Percentiles rank a stretch among this genome's conserved stretches.
These are phyloP conservation scores for Termitomyces sp. DNA, from an alignment of 768 basidiomycete species.

Conservation along the genomic window DNA sequence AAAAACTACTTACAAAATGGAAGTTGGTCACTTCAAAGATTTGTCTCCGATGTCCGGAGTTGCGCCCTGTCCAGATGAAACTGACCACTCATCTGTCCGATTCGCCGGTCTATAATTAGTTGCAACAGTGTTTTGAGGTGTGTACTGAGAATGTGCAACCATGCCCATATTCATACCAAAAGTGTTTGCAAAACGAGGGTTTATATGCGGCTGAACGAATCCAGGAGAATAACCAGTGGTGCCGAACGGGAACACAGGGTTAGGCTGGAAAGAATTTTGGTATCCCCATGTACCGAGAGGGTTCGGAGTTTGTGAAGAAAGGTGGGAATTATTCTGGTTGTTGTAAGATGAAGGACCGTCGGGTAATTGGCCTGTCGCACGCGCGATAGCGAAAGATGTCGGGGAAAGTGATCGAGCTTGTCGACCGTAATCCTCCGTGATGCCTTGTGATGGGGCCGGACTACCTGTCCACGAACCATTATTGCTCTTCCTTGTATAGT, in stretches of 20 bases:
- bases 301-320: background rate
- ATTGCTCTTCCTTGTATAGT: conserved; percentile 8
- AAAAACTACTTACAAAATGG: background rate
- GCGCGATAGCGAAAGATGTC: conserved; percentile 42
- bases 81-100: conserved; percentile 36
- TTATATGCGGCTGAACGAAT: conserved; percentile 76
- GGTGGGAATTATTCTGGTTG: conserved; percentile 1
- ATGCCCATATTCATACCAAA: conserved; percentile 47
- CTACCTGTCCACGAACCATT: conserved; percentile 12
- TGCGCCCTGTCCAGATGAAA: conserved; percentile 15
- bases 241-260: conserved; percentile 15
- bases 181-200: conserved; percentile 68
- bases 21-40: conserved; percentile 4
- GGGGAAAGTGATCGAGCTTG: conserved; percentile 30
- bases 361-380: conserved; percentile 36
- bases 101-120: conserved; percentile 4
- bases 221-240: conserved; percentile 13
- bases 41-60: conserved; percentile 15
- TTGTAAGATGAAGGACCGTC: conserved; percentile 16
- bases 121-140: conserved; percentile 6
- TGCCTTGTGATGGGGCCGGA: conserved; percentile 14
- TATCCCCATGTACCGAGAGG: conserved; percentile 9
- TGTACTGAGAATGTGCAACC: conserved; percentile 11
- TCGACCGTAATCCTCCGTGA: conserved; percentile 23
- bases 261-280: conserved; percentile 13